Base-by-base conservation (phyloP, 345 rosid genomes). In the Boechera retrofracta region DNA sequence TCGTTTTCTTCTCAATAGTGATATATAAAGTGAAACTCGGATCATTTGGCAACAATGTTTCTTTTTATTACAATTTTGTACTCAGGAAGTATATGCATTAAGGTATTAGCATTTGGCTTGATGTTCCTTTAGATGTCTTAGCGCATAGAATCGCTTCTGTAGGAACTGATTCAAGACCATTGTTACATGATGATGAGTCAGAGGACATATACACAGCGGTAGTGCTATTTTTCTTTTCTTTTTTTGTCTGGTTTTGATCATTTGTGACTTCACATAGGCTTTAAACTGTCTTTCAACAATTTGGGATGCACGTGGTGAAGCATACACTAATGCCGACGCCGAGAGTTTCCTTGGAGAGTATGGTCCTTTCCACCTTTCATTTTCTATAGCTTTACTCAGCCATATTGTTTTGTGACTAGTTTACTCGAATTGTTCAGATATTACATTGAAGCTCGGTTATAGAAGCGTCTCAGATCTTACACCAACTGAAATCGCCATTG, bases 41-140 rank as follows among this genome's bases (percentile, higher is more conserved):
- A 44, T 59, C 59, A 33, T 42, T 77, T 61, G 64, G 55, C 29
- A 29, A 48, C 2, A 38, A 24, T n/a, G 29, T 28, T 2, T 36
- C 31, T 5, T 45, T 5, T 6, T 12, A 4, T 42, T 42, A 12
- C 26, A 39, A 8, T 10, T 16, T 66, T 59, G 24, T 41, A 39
- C 21, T 42, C 80, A 94, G 98, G 98, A 83, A 74, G 75, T 77
- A 83, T 76, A 94, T 94, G 98, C 83, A 80, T 7, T 86, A 85
- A 72, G 98, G 98, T 16, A 80, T 94, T 72, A 88, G 86, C 77
- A 88, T 94, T 55, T 94, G 97, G 97, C 79, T 94, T 67, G 98
- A 92, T 85, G 99, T 92, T 74, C 99, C 99, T 65, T 66, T 92
- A 77, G 94, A 91, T 80, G 99, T 97, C 39, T 88, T 95, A 80